Evolutionary conservation across 2,329 filamentous ascomycete species (phyloP), one percentile per base, ranked within the genome.

Genomic region (Aspergillus pseudoterreus): DNA sequence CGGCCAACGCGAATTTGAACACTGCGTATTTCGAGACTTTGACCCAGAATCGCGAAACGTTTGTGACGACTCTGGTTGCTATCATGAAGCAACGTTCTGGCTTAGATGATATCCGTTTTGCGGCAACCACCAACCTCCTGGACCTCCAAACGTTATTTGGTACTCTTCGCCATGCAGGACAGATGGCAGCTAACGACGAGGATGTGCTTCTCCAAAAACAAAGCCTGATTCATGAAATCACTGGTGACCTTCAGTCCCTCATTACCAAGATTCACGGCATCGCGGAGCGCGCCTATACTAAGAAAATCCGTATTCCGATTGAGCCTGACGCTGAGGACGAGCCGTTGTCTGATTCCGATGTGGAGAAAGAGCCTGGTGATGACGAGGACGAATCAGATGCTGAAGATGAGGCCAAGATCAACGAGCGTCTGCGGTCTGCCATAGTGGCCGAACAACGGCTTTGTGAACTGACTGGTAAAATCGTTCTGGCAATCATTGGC

Each of bases 81-180:
- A 77, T 82, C 19, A 75, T 85, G 58, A 66, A 75, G 41, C 59
- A 67, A 15, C 73, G 81, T n/a, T 68, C 74, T 27, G 66, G 64
- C 45, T 83, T 90, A 47, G 92, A 97, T 60, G 84, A 90, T 47
- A 77, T 96, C 41, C 85, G 90, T 39, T 78, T 94, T 35, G 82
- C 85, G 46, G 84, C 91, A 2, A 86, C 88, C 0, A 85, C 89
- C 45, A 85, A 83, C 43, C 77, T 95, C 6, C 85, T 96, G 50
- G 94, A 99, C 60, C 74, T 95, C 6, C 87, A 92, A 69, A 85
- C 87, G 19, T 78, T 91, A 9, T 92, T 96, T 65, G 84, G 86
- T 43, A 86, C 85, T 4, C 77, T 96, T 27, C 81, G 85, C 47
- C 77, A 82, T 41, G 65, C 74, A 45, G 71, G 70, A 45, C 65